Base-by-base conservation (phyloP, 257 asterid genomes). In the Solanum stenotomum region DNA sequence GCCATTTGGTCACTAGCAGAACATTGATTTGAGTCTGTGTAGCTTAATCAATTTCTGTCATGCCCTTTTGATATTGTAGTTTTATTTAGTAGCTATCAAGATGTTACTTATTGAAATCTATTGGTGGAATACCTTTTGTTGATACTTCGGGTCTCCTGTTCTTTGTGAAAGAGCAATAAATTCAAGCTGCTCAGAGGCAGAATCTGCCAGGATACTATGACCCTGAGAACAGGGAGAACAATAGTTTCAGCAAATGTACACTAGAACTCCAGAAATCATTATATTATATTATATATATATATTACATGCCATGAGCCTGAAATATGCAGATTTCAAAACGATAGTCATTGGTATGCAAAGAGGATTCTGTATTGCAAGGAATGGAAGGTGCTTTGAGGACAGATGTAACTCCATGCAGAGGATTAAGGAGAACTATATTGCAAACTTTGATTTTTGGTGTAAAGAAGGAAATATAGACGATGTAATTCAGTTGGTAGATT, bases 101-200 rank as follows among this genome's bases (percentile, higher is more conserved):
- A 42, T 25, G 37, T 25, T 79, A 79, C 27, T 27, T 27, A 44
- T 42, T 42, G 65, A 44, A 11, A 79, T 31, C 61, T 79, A 86
- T 29, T 12, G 22, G 71, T n/a, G n/a, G 27, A 77, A 86, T 89
- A 94, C 99, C 96, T 95, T 96, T 91, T 92, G 94, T 89, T 96
- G 98, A 97, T 97, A 96, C 89, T 94, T 97, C 18, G 92, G 93
- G 90, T 97, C 95, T 86, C 98, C 98, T n/a, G 99, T 96, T 92
- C 99, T 94, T 87, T 96, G 96, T 84, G 99, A 96, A 91, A 97
- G 99, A 88, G 99, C 99, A 91, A 97, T 97, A 92, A 97, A 97
- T 90, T 96, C 99, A 92, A 96, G 92, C 92, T 97, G 99, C 94
- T 97, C 99, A 40, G 99, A 95, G 90, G 96, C 99, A 86, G 99